A percentile compares a stretch with the other conserved stretches of the same genome.
These are phyloP conservation scores for Aureobasidium sp. DNA, from an alignment of 2,329 filamentous ascomycete genomes.

Conservation along the genomic window DNA sequence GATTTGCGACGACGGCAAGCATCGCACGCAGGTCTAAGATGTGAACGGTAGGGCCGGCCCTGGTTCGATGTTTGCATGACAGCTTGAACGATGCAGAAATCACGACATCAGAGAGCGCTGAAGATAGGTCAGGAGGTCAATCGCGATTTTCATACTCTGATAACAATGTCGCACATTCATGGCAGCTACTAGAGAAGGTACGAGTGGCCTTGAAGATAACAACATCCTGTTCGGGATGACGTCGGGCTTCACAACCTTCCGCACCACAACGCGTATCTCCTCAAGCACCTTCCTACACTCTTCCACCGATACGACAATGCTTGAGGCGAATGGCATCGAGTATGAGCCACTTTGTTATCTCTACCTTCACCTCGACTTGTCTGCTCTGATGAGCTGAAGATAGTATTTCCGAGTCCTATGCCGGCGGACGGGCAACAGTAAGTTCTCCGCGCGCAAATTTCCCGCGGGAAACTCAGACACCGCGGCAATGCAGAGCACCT, in stretches of 20 bases:
- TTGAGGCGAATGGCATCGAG: no score
- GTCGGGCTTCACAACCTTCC: background rate
- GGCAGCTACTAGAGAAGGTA: no score
- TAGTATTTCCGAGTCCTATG: no score
- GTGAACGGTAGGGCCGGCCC: conserved; percentile 32
- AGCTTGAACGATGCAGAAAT: background rate
- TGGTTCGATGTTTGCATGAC: background rate
- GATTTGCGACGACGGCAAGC: conserved; percentile 33
- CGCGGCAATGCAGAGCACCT: background rate
- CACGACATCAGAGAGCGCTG: background rate
- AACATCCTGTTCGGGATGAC: background rate
- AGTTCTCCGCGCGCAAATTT: background rate
- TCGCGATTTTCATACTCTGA: background rate
- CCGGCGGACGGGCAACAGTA: no score
- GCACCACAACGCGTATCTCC: no score
- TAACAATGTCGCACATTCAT: background rate
- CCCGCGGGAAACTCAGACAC: background rate
- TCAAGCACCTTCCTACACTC: no score
- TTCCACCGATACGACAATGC: no score
- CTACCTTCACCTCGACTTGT: no score
- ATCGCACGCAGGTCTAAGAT: conserved; percentile 32
- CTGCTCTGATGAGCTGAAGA: no score
- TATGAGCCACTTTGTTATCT: no score
- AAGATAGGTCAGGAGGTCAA: background rate
- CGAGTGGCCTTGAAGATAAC: background rate